Percentiles rank a stretch among this genome's conserved stretches.
phyloP scores from a whole-genome alignment of 1,139 yeast genomes.

The Blastobotrys indianensis region DNA sequence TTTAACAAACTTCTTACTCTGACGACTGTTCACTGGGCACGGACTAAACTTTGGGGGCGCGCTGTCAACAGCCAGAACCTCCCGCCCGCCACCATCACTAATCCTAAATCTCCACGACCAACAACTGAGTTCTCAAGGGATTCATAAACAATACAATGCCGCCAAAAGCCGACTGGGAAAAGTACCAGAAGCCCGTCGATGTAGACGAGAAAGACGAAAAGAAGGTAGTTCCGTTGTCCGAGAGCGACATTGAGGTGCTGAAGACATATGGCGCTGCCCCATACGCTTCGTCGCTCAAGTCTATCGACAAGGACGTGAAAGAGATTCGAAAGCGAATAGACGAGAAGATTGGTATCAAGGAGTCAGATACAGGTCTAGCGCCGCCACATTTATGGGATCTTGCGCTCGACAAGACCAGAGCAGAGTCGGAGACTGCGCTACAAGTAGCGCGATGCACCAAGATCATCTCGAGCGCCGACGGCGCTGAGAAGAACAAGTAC shows the following conservation, averaged over 20 bases:
- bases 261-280: slow-evolving; percentile 97
- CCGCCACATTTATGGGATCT: slow-evolving; percentile 98
- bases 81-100: slow-evolving; percentile 1
- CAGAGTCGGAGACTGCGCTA: slow-evolving; percentile 89
- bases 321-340: slow-evolving; percentile 79
- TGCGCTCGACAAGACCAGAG: slow-evolving; percentile 89
- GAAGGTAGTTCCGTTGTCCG: slow-evolving; percentile 80
- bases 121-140: background rate
- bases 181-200: slow-evolving; percentile 79
- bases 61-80: background rate
- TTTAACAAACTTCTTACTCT: too few relatives aligned
- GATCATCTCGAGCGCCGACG: slow-evolving; percentile 65
- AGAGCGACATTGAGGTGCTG: slow-evolving; percentile 93
- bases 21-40: too few relatives aligned
- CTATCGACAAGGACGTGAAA: slow-evolving; percentile 78
- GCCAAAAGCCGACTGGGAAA: slow-evolving; percentile 95
- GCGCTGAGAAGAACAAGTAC: slow-evolving; percentile 82
- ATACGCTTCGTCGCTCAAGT: slow-evolving; percentile 73
- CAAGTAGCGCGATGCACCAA: slow-evolving; percentile 99
- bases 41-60: background rate
- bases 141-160: slow-evolving; percentile 45
- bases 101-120: background rate
- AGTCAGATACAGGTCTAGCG: slow-evolving; percentile 91
- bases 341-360: slow-evolving; percentile 90
- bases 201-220: slow-evolving; percentile 64